phyloP scores from a whole-genome alignment of 768 basidiomycete genomes.

The Termitomyces sp. region DNA sequence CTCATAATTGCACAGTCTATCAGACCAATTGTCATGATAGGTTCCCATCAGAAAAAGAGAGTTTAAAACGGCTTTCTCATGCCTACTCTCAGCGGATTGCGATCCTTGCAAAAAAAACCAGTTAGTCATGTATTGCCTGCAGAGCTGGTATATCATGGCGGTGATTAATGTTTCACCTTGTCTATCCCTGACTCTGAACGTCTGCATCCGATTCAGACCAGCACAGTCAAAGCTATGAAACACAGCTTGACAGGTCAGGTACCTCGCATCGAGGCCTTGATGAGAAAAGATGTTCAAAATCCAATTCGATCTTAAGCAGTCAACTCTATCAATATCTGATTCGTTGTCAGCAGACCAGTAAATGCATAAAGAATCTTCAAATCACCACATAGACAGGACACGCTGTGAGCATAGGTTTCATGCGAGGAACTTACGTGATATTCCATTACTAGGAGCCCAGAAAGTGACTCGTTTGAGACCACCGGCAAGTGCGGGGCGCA shows the following conservation, averaged over 20 bases:
- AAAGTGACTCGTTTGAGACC: neutral
- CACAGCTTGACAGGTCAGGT: neutral
- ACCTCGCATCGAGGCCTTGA: neutral
- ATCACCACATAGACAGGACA: neutral
- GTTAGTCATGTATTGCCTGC: neutral
- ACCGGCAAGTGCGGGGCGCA: slow-evolving; percentile 2
- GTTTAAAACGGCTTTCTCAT: neutral
- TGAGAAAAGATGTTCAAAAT: neutral
- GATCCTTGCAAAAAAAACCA: neutral
- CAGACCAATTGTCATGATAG: no score
- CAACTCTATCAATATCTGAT: neutral
- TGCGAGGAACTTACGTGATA: neutral
- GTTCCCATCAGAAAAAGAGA: neutral
- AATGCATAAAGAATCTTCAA: slow-evolving; percentile 1
- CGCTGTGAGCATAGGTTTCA: slow-evolving; percentile 7
- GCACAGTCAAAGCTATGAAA: neutral
- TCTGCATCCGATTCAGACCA: neutral
- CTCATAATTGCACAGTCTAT: neutral
- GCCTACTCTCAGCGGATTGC: neutral
- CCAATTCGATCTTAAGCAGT: neutral
- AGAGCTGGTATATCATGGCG: neutral
- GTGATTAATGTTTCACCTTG: neutral
- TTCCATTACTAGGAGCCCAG: neutral
- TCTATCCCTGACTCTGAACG: neutral
- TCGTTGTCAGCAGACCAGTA: neutral